Conservation (phyloP, 805 yeast species). For the Alloascoidea africana region DNA sequence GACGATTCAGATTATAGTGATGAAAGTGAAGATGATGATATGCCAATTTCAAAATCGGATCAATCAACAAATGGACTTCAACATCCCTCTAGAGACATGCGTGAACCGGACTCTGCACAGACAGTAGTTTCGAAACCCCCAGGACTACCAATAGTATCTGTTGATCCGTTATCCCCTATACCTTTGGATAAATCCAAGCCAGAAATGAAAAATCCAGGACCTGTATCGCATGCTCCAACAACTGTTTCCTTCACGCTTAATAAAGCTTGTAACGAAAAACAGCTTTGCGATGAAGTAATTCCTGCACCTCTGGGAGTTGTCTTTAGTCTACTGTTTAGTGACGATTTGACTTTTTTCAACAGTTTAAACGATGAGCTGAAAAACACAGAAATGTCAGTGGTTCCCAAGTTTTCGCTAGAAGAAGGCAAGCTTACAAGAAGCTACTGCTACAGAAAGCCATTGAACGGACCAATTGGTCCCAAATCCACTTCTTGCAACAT, state of each 20-base stretch:
- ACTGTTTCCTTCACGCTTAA: constrained; percentile 24
- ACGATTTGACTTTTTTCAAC: constrained; percentile 27
- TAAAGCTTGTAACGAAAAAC: constrained; percentile 26
- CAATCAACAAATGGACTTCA: background rate
- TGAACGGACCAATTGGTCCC: constrained; percentile 81
- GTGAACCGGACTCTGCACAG: background rate
- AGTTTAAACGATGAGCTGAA: constrained; percentile 18
- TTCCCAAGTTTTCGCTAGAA: constrained; percentile 22
- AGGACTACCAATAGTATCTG: too few species aligned
- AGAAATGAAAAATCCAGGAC: constrained; percentile 44
- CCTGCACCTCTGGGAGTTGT: constrained; percentile 69
- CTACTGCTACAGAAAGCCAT: constrained; percentile 57
- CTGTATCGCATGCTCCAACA: constrained; percentile 47
- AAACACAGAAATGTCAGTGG: constrained; percentile 15
- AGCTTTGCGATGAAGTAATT: constrained; percentile 35
- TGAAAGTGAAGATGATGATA: constrained; percentile 9
- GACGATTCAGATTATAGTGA: constrained; percentile 15
- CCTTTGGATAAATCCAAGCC: too few species aligned
- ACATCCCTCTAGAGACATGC: background rate
- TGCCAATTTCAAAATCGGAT: constrained; percentile 5
- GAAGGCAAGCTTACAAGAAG: constrained; percentile 17
- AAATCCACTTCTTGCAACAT: constrained; percentile 71
- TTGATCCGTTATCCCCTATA: too few species aligned
- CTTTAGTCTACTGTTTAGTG: constrained; percentile 57
- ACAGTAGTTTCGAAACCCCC: background rate